phyloP scores from a whole-genome alignment of 345 rosid species.

The Cardiospermum halicacabum region DNA sequence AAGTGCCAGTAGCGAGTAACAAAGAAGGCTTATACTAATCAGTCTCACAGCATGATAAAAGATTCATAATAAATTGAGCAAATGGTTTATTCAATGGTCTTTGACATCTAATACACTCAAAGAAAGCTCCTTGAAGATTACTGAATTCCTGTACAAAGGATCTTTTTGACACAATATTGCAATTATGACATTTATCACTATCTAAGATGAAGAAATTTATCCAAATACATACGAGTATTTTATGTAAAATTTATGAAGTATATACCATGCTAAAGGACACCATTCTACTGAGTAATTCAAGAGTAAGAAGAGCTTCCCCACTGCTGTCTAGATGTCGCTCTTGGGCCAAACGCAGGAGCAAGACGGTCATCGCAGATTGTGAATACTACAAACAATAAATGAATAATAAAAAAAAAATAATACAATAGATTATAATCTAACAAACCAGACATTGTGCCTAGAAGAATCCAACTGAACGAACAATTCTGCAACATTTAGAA shows the following conservation, averaged over 20 bases:
- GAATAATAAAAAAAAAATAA: neutral
- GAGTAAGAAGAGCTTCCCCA: conserved; percentile 50
- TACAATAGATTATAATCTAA: neutral
- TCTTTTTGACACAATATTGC: neutral
- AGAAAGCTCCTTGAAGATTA: conserved; percentile 1
- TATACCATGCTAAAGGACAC: conserved; percentile 78
- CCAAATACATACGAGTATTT: neutral
- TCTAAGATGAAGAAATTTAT: neutral
- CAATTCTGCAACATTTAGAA: conserved; percentile 2
- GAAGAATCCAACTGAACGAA: conserved; percentile 11
- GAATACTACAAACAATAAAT: conserved; percentile 42
- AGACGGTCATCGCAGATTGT: conserved; percentile 62
- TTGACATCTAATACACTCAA: neutral
- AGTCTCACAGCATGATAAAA: conserved; percentile 4
- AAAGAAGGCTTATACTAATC: conserved; percentile 11
- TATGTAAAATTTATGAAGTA: conserved; percentile 11
- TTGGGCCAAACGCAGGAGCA: conserved; percentile 79
- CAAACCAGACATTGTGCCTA: neutral
- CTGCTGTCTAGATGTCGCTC: conserved; percentile 47
- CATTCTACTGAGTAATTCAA: conserved; percentile 74
- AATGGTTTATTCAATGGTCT: too few species aligned
- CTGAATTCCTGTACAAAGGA: neutral
- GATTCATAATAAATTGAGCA: neutral
- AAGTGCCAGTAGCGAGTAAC: too few species aligned
- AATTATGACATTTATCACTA: neutral